Base-by-base conservation (phyloP, 208 protist species). In the Trypanosomatidae sp. region DNA sequence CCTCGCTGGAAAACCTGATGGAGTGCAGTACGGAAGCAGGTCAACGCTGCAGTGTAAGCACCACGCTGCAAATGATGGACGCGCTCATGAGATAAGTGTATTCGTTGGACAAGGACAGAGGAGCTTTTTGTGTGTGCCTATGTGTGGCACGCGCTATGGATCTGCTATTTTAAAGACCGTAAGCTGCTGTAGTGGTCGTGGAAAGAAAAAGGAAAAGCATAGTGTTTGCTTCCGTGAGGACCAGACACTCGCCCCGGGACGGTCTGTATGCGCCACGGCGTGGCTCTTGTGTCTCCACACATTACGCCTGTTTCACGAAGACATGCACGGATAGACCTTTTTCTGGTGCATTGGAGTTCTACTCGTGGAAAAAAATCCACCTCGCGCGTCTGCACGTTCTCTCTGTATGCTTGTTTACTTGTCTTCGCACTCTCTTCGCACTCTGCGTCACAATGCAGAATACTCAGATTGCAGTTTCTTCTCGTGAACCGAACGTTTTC, bases 1-100 rank as follows among this genome's bases (percentile, higher is more conserved):
- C 69, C 0, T 71, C 56, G 36, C 46, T 74, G 44, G 39, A 71
- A 28, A 71, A 55, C 25, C 44, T 80, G 15, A 49, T 74, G 64
- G 69, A 50, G 9, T 49, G 58, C 33, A 53, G 62, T 33, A 36
- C 56, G 9, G 30, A 7, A 15, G 39, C 49, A 15, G 60, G 66
- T 10, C 6, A 36, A n/a, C 69, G 62, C 5, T 17, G 70, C 1
- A 44, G 7, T 12, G 67, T 69, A 28, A 13, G 10, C 43, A 19
- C 9, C 25, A 64, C 62, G 28, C 44, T 79, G 5, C 60, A 69
- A 44, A 30, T 52, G 39, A 77, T 72, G 1, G 47, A 58, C 30
- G 6, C 25, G n/a, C 28, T 44, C 33, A 47, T 58, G 50, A 53
- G 39, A 17, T 68, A 39, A 15, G 3, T 28, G n/a, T 53, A 19